Percentiles rank a stretch among this genome's conserved stretches.
Evolutionary conservation across 129 eudicot genomes (phyloP).

Genomic region (Daucus carota): DNA sequence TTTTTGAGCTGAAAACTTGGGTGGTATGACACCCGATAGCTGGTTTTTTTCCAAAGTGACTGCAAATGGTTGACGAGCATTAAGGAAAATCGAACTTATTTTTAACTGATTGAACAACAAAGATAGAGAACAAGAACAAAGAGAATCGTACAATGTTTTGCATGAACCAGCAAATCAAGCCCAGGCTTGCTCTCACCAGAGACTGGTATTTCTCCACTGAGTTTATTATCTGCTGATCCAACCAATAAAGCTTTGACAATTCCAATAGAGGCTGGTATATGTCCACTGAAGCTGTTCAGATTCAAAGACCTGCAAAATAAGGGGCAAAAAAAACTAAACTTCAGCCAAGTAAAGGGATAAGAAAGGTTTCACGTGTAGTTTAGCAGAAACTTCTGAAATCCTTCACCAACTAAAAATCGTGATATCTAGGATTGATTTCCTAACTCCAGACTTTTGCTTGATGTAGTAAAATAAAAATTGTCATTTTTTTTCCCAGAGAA

Average conservation of each 20-base stretch:
- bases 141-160: constrained; percentile 73
- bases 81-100: background rate
- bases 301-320: constrained; percentile 61
- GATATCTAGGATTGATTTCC: background rate
- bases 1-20: constrained; percentile 28
- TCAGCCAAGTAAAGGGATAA: background rate
- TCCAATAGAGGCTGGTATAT: constrained; percentile 74
- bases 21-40: constrained; percentile 42
- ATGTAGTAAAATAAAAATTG: background rate
- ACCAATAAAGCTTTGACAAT: constrained; percentile 61
- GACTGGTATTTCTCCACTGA: constrained; percentile 72
- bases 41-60: constrained; percentile 47
- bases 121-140: background rate
- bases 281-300: constrained; percentile 60
- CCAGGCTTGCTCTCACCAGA: constrained; percentile 63
- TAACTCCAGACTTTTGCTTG: background rate
- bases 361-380: background rate
- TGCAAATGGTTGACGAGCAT: constrained; percentile 13
- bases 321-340: background rate
- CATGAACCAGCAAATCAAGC: constrained; percentile 59
- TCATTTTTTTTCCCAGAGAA: background rate
- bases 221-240: constrained; percentile 72
- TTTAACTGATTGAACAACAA: background rate
- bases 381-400: background rate
- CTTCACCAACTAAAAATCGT: background rate